Evolutionary conservation across 2,329 filamentous ascomycete genomes (phyloP).

Genomic region (Mycosphaerella sp.): DNA sequence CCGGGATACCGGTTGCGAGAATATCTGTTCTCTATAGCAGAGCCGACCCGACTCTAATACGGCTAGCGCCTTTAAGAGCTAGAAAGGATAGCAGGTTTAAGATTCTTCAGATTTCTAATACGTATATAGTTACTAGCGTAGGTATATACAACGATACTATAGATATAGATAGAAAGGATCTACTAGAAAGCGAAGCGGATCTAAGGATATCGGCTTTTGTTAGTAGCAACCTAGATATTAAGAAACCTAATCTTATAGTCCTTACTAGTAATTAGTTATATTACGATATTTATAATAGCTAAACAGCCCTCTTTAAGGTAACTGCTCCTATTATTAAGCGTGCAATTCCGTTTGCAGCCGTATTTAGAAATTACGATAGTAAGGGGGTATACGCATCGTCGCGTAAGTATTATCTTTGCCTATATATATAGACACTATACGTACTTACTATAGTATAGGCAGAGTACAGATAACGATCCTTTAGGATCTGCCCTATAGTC

Average conservation of each 20-base stretch:
- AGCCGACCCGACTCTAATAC: neutral
- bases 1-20: neutral
- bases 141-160: neutral
- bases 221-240: neutral
- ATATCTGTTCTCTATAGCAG: neutral
- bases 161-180: neutral
- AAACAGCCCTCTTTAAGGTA: slow-evolving; percentile 7
- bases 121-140: neutral
- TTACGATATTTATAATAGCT: slow-evolving; percentile 1
- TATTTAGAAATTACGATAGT: slow-evolving; percentile 4
- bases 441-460: neutral
- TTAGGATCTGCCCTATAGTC: slow-evolving; percentile 1
- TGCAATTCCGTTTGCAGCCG: slow-evolving; percentile 4
- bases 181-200: neutral
- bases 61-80: neutral
- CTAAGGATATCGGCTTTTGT: neutral
- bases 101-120: slow-evolving; percentile 2
- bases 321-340: slow-evolving; percentile 3
- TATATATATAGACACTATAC: neutral
- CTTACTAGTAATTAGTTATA: slow-evolving; percentile 6
- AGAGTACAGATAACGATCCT: slow-evolving; percentile 1
- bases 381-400: neutral
- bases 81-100: slow-evolving; percentile 1
- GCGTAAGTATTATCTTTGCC: neutral
- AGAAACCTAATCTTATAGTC: slow-evolving; percentile 3